Base-by-base conservation (phyloP, 169 alveolate genomes). In the Hepatocystis sp. region DNA sequence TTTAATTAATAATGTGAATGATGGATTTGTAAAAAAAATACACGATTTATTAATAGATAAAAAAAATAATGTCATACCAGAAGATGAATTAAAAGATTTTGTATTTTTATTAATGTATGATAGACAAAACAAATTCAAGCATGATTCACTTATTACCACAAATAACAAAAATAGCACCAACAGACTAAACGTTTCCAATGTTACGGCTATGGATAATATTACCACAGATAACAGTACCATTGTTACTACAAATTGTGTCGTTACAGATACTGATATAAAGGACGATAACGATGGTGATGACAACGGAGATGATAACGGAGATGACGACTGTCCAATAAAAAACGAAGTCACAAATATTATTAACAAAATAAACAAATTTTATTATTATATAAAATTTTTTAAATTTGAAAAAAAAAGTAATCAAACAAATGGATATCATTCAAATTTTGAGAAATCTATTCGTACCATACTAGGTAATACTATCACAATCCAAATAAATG, bases 21-120 rank as follows among this genome's bases (percentile, higher is more conserved):
- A 71, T 58, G 30, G 71, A 15, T 71, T 71, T 47, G 86, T 71
- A 7, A 76, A 71, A 56, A 71, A 56, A 61, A 56, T 63, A 55
- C 42, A 44, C 13, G 44, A 55, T 28, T 44, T 71, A 25, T 40
- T 71, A 25, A 2, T 19, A 4, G 71, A 71, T 40, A 32, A 58
- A 34, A 51, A 63, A 42, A 42, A 13, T 11, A 71, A 56, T 40
- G 44, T 11, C 10, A 56, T 71, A 27, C 86, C 86, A 4, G 60
- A 71, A 34, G 86, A 71, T 34, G 86, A 71, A 44, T 51, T 71
- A 2, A 13, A 28, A 15, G 71, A 71, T 56, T 71, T 71, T 55
- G 32, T 71, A 15, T 71, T 71, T 40, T 36, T 71, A 11, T 17
- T 71, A 47, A 56, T 56, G 63, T 56, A 15, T 52, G 86, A 71